A percentile compares a stretch with the other conserved stretches of the same genome.
Conservation (phyloP, 1,284 basidiomycete genomes). For the Pyrrhoderma lamaoense region DNA sequence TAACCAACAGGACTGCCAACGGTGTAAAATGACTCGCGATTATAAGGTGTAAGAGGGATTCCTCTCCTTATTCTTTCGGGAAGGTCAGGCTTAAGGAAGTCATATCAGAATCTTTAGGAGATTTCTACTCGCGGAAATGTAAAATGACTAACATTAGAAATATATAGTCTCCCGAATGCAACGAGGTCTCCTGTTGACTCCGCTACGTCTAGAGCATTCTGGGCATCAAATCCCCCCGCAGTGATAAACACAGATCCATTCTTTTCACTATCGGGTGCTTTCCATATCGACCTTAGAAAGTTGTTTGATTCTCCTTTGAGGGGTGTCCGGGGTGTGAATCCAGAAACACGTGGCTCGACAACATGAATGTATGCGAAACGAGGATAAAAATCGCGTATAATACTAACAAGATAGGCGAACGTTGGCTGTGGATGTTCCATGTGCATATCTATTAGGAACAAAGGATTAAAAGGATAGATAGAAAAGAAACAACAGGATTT, state of each 20-base stretch:
- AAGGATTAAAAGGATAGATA: too few species aligned
- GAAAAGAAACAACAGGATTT: too few species aligned
- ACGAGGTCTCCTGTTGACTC: conserved; percentile 33
- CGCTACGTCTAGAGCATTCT: conserved; percentile 24
- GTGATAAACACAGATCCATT: conserved; percentile 30
- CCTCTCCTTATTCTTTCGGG: conserved; percentile 15
- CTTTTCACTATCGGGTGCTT: conserved; percentile 7
- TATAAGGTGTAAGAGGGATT: conserved; percentile 17
- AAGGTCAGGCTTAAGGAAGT: conserved; percentile 19
- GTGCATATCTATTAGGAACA: conserved; percentile 26
- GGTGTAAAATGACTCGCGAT: conserved; percentile 17
- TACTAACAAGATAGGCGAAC: conserved; percentile 32
- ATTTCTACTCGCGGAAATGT: too few species aligned
- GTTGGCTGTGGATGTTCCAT: conserved; percentile 35
- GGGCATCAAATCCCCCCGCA: conserved; percentile 30
- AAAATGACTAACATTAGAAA: conserved; percentile 34
- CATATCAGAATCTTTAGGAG: too few species aligned
- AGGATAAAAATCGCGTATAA: conserved; percentile 32
- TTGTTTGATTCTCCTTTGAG: conserved; percentile 26
- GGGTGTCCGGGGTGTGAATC: conserved; percentile 10
- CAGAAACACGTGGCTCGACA: conserved; percentile 31
- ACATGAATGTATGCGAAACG: conserved; percentile 52
- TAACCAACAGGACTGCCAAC: conserved; percentile 14
- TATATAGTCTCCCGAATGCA: conserved; percentile 43
- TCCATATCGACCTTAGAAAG: conserved; percentile 30